Evolutionary conservation across 2,329 filamentous ascomycete genomes (phyloP).

Genomic region (Meredithiella fracta): DNA sequence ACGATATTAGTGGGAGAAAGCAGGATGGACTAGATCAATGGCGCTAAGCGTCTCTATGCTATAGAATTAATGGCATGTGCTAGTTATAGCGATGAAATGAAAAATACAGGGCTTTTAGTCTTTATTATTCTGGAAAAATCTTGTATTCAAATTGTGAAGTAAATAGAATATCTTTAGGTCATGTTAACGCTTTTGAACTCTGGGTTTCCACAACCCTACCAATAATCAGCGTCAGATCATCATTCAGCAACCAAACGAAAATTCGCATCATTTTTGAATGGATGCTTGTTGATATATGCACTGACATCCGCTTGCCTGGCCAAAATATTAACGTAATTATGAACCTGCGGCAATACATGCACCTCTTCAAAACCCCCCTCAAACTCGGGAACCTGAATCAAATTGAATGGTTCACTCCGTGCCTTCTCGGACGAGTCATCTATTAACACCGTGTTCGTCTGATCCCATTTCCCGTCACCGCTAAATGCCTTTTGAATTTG

Average conservation of each 20-base stretch:
- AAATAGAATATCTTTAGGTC: neutral
- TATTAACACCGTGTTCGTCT: conserved; percentile 75
- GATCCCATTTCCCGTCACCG: conserved; percentile 45
- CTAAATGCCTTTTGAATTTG: conserved; percentile 29
- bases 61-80: neutral
- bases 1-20: conserved; percentile 12
- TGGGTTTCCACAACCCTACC: neutral
- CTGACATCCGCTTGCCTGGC: conserved; percentile 44
- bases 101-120: conserved; percentile 9
- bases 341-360: conserved; percentile 38
- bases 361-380: conserved; percentile 26
- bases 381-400: conserved; percentile 70
- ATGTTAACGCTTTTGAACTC: no score
- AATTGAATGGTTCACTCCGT: conserved; percentile 65
- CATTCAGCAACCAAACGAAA: neutral
- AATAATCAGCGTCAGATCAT: neutral
- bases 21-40: no score
- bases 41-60: no score
- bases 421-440: conserved; percentile 77
- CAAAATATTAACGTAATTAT: conserved; percentile 43
- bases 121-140: neutral
- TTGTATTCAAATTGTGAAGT: neutral
- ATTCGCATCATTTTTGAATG: conserved; percentile 28
- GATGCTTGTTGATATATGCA: conserved; percentile 35
- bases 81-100: neutral